Base-by-base conservation (phyloP, 352 stramenopile genomes). In the Elongisporangium undulatum region DNA sequence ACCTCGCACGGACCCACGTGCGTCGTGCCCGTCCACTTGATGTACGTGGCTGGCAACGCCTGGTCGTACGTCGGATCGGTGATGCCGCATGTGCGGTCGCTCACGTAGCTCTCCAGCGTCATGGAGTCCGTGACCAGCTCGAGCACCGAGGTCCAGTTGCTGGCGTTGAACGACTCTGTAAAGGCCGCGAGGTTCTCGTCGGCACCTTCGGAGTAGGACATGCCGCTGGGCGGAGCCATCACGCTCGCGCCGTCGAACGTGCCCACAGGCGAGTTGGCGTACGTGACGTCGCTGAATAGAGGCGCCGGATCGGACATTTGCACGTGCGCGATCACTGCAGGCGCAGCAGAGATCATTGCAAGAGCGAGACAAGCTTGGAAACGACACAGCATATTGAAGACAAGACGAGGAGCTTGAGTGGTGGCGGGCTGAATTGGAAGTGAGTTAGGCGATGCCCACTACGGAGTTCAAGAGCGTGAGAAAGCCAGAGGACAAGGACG, bases 1-100 rank as follows among this genome's bases (percentile, higher is more conserved):
- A 84, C 56, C 24, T 87, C 77, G 23, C 77, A 82, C 7, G 74
- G 77, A 19, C 74, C 77, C 20, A 77, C 22, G 62, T 81, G 69
- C 0, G 66, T 78, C 64, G 16, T 71, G n/a, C n/a, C n/a, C n/a
- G n/a, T 64, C 71, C 68, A 79, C 34, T 82, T 68, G 21, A 79
- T 68, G 17, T 74, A 68, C 38, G 61, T 10, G 69, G 72, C 21
- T 78, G 60, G n/a, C 74, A 64, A 0, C 71, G 67, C 0, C 64
- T 72, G 29, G 68, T 64, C 17, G 66, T 71, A 34, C n/a, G n/a
- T n/a, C 70, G 66, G 49, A 74, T 71, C 10, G 64, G 59, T 6
- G 19, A 60, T n/a, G 68, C 41, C 12, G 65, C n/a, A n/a, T n/a
- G n/a, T n/a, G n/a, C n/a, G n/a, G n/a, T n/a, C n/a, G n/a, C n/a